These are phyloP conservation scores for Amanita brunnescens DNA, from an alignment of 768 basidiomycete genomes.

Conservation along the genomic window DNA sequence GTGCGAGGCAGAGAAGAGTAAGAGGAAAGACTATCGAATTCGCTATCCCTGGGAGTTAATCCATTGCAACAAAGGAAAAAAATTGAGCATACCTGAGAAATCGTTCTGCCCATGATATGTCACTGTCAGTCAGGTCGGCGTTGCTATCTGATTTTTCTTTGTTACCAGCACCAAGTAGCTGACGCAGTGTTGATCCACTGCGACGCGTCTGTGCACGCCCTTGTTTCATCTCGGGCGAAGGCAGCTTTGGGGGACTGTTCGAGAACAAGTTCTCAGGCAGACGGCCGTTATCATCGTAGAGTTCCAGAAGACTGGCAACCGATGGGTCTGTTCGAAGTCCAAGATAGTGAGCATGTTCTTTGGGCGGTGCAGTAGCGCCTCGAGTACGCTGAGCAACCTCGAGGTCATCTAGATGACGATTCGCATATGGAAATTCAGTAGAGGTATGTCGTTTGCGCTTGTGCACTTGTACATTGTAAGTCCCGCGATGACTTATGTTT, in stretches of 20 bases:
- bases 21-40: conserved; percentile 33
- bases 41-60: conserved; percentile 21
- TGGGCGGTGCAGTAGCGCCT: conserved; percentile 27
- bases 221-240: conserved; percentile 23
- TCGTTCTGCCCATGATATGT: conserved; percentile 81
- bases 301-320: conserved; percentile 60
- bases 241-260: conserved; percentile 44
- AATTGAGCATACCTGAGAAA: conserved; percentile 46
- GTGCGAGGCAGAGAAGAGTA: conserved; percentile 43
- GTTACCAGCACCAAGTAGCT: conserved; percentile 50
- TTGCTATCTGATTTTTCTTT: conserved; percentile 4
- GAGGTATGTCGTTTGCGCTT: conserved; percentile 49
- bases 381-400: conserved; percentile 17
- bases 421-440: conserved; percentile 60
- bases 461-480: conserved; percentile 68
- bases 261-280: conserved; percentile 57
- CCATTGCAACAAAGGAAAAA: neutral
- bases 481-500: conserved; percentile 42
- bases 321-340: conserved; percentile 70
- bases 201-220: conserved; percentile 49
- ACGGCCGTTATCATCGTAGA: conserved; percentile 68
- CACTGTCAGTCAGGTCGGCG: conserved; percentile 39
- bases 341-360: conserved; percentile 42
- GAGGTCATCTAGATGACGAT: conserved; percentile 27
- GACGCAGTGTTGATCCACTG: conserved; percentile 65